Evolutionary conservation across 169 alveolate genomes (phyloP).

Genomic region (Eimeria falciformis): DNA sequence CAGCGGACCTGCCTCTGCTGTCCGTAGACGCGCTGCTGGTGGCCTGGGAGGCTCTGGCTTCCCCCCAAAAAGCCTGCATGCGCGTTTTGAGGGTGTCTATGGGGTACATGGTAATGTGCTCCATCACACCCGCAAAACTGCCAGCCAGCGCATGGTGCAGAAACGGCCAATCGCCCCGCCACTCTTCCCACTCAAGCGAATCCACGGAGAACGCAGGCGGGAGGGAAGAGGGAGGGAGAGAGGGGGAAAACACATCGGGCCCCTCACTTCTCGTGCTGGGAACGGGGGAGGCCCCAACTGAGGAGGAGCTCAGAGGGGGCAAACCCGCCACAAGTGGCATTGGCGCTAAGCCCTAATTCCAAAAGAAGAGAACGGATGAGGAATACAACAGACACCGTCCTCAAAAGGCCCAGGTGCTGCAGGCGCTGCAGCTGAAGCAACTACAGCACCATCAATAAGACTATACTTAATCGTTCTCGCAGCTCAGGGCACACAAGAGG

Average conservation of each 20-base stretch:
- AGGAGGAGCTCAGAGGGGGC: background rate
- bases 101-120: slow-evolving; percentile 97
- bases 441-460: no score
- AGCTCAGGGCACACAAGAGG: no score
- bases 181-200: slow-evolving; percentile 78
- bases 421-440: background rate
- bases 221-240: slow-evolving; percentile 5
- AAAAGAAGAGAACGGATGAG: no score
- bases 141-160: slow-evolving; percentile 97
- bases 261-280: background rate
- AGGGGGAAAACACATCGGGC: no score
- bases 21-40: background rate
- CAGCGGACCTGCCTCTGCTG: background rate
- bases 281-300: background rate
- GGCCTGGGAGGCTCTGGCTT: background rate
- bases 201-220: slow-evolving; percentile 45
- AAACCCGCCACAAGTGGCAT: background rate
- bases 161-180: slow-evolving; percentile 92
- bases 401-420: background rate
- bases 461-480: no score
- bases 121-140: slow-evolving; percentile 98
- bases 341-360: background rate
- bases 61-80: slow-evolving; percentile 84
- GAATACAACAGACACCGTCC: no score
- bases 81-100: slow-evolving; percentile 95